Evolutionary conservation across 306 rosid species (phyloP), one percentile per base, ranked within the genome.

Genomic region (Lablab purpureus): DNA sequence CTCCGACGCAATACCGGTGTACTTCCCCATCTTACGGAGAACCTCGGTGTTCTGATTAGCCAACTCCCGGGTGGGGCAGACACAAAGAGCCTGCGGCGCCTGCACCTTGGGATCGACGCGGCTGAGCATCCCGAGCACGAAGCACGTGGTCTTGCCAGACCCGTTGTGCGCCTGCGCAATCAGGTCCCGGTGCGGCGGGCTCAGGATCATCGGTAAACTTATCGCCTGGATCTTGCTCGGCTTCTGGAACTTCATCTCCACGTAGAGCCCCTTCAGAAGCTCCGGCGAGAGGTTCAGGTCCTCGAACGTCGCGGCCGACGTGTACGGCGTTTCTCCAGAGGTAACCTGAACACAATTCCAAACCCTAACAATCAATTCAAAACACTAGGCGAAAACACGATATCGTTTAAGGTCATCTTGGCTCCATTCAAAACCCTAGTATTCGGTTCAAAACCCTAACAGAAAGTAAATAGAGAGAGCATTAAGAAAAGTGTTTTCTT

Each of bases 151-250:
- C 85, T 94, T 94, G 0, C 99, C 97, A 3, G 99, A 94, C 55
- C 99, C 97, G 47, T 94, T 94, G 75, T 92, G 99, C 5, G 99
- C 99, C 80, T 95, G 99, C 1, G 99, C 97, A 11, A 92, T 90
- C 84, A 95, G 79, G 76, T 92, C 94, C 69, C 86, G 88, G 60
- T 86, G 15, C 5, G 99, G 99, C 32, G 97, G 92, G 5, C 70
- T 88, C 75, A 95, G 82, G 18, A 95, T 92, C 99, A 95, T 95
- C 0, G 99, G 99, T 87, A 95, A 80, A 51, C 89, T 90, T 73
- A 92, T 84, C 10, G 94, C 95, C 76, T 95, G 99, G 47, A 95
- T 92, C 81, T 92, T 95, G 60, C 97, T 95, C 2, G 97, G 99
- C 81, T 88, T 92, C 78, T 88, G 86, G 45, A 95, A 95, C 68